Evolutionary conservation across 768 basidiomycete genomes (phyloP), one percentile per base, ranked within the genome.

Genomic region (Myochromella boudieri): DNA sequence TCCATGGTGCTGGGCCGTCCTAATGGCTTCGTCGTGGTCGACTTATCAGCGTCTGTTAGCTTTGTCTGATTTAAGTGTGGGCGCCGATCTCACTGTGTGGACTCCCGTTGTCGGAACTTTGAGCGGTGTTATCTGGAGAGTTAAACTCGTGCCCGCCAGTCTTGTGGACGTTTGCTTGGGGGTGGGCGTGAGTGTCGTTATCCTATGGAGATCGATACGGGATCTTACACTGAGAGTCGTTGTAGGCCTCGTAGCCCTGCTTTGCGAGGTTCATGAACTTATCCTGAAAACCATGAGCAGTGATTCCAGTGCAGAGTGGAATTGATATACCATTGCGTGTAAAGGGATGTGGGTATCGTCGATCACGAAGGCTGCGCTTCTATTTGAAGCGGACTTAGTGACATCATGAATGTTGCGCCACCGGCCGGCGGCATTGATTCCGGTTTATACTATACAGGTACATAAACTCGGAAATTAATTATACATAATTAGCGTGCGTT

Each of bases 81-180:
- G n/a, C 8, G 27, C 24, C 18, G 47, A 31, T 50, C 68, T 61
- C 54, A 70, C 70, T 61, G 7, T 66, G 44, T 9, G 67, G 67
- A 15, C 62, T 55, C 24, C 58, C 45, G 27, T 57, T 25, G 5
- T 48, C 53, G 28, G 52, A 53, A 38, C 51, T 46, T 33, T 65
- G 66, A 15, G 57, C 65, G 33, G 64, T 62, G 47, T 87, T 68
- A 52, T 83, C 64, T 22, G 81, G 78, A 14, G 75, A 61, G 53
- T 85, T 87, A 58, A 74, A 81, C 58, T 86, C 79, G 2, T 73
- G 68, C 2, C 86, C 86, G 11, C 85, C 85, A 3, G 85, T 83
- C 72, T 74, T 79, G 38, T 54, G 64, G 39, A 69, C 70, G 43
- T 72, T 58, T 32, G 70, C 78, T 80, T 36, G 12, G 37, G 14